Conservation (phyloP, 1,284 basidiomycete species). For the Moesziomyces parantarcticus region DNA sequence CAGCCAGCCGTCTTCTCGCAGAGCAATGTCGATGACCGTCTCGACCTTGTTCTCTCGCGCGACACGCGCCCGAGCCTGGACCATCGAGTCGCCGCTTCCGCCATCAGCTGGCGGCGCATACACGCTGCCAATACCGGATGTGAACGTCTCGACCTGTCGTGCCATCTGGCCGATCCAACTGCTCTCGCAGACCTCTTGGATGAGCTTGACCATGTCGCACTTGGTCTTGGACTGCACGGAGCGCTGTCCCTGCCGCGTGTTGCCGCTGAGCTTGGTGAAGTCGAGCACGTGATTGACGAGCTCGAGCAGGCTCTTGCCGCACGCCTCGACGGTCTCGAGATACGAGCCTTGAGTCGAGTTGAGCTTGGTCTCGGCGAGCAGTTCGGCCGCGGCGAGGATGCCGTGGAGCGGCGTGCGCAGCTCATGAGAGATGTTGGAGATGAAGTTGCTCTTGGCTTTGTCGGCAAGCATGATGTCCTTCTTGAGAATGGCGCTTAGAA, state of each 20-base stretch:
- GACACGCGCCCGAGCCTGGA: slow-evolving; percentile 34
- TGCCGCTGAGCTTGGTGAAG: slow-evolving; percentile 91
- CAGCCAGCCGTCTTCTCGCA: slow-evolving; percentile 81
- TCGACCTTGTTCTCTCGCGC: slow-evolving; percentile 74
- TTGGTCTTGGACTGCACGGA: slow-evolving; percentile 37
- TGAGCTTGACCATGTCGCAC: slow-evolving; percentile 81
- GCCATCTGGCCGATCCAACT: slow-evolving; percentile 94
- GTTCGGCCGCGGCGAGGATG: slow-evolving; percentile 88
- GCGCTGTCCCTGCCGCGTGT: slow-evolving; percentile 69
- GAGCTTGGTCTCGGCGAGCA: slow-evolving; percentile 83
- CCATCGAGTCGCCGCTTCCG: slow-evolving; percentile 10
- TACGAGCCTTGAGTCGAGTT: slow-evolving; percentile 86
- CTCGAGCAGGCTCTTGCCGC: slow-evolving; percentile 71
- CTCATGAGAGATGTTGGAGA: slow-evolving; percentile 95
- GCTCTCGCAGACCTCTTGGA: slow-evolving; percentile 95
- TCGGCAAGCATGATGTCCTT: slow-evolving; percentile 92
- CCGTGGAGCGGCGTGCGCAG: slow-evolving; percentile 69
- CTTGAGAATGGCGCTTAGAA: slow-evolving; percentile 90
- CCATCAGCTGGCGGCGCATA: slow-evolving; percentile 76
- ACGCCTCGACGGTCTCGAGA: slow-evolving; percentile 75
- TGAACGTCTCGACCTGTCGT: slow-evolving; percentile 71
- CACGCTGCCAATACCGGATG: slow-evolving; percentile 83
- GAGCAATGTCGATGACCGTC: slow-evolving; percentile 86
- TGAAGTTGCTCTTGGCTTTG: slow-evolving; percentile 86
- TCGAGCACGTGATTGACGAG: slow-evolving; percentile 94